phyloP scores from a whole-genome alignment of 805 yeast genomes.

The Metschnikowia lachancei region DNA sequence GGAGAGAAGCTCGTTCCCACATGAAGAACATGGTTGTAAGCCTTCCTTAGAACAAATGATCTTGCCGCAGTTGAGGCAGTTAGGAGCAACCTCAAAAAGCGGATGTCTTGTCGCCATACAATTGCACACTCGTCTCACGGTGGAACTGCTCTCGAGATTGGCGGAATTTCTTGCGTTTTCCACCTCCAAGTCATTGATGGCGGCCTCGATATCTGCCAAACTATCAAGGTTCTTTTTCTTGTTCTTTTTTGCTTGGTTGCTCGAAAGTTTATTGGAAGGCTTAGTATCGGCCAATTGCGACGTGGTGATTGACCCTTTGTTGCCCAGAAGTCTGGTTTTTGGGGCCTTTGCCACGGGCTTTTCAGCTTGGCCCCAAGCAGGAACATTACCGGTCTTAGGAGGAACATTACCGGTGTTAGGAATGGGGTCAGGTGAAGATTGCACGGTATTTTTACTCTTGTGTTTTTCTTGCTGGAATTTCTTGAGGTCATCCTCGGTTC shows the following conservation, averaged over 20 bases:
- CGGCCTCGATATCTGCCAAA: slow-evolving; percentile 63
- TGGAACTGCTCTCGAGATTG: slow-evolving; percentile 3
- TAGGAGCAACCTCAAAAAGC: slow-evolving; percentile 84
- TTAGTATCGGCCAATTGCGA: slow-evolving; percentile 46
- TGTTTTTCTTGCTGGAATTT: slow-evolving; percentile 9
- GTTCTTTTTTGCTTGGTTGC: slow-evolving; percentile 29
- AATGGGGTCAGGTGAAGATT: slow-evolving; percentile 4
- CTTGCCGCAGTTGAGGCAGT: slow-evolving; percentile 91
- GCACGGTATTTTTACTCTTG: neutral
- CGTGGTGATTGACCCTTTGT: slow-evolving; percentile 37
- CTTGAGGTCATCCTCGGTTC: slow-evolving; percentile 25
- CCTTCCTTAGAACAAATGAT: slow-evolving; percentile 91
- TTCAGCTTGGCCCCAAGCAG: slow-evolving; percentile 4
- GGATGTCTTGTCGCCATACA: slow-evolving; percentile 91
- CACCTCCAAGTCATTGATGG: slow-evolving; percentile 52
- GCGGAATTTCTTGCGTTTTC: slow-evolving; percentile 12
- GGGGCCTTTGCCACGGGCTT: slow-evolving; percentile 9
- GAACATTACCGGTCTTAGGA: too few relatives aligned
- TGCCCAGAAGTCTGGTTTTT: slow-evolving; percentile 13
- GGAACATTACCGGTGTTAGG: too few relatives aligned
- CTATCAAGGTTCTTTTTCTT: slow-evolving; percentile 49
- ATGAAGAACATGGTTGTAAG: slow-evolving; percentile 80
- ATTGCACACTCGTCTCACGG: slow-evolving; percentile 48
- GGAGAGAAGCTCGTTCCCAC: slow-evolving; percentile 67
- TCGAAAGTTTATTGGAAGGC: slow-evolving; percentile 28